Conservation (phyloP, 345 rosid species). For the Dipteronia dyeriana region DNA sequence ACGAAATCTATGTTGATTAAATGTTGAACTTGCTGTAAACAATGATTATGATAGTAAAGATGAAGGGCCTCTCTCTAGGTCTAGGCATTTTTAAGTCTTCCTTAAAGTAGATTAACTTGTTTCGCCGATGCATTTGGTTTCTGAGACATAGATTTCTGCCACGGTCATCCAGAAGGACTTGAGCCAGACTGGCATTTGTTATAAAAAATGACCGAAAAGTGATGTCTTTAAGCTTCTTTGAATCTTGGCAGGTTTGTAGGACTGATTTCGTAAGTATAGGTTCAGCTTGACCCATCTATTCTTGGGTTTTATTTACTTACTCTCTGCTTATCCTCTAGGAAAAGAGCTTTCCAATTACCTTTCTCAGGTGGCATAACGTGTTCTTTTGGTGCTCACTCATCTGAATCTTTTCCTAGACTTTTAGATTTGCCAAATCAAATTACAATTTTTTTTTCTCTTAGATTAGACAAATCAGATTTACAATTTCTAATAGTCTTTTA, state of each 20-base stretch:
- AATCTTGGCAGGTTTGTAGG: neutral
- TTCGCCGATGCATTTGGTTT: neutral
- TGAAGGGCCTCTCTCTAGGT: neutral
- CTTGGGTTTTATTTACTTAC: neutral
- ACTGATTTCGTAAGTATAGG: neutral
- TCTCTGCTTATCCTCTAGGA: neutral
- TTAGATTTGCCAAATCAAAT: neutral
- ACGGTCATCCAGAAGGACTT: neutral
- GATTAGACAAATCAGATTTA: no score
- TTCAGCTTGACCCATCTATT: neutral
- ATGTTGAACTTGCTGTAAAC: neutral
- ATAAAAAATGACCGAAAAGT: neutral
- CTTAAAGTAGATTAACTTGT: constrained; percentile 6
- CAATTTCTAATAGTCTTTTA: no score
- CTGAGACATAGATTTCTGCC: neutral
- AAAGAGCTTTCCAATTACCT: constrained; percentile 1
- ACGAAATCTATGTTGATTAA: neutral
- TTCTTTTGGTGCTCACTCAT: neutral
- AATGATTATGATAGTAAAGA: neutral
- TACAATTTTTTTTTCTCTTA: neutral
- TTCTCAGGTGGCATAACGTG: neutral
- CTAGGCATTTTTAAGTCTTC: neutral
- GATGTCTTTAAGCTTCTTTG: neutral
- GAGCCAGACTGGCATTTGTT: neutral
- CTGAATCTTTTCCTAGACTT: neutral